Evolutionary conservation across 441 rosid genomes (phyloP), one percentile per base, ranked within the genome.

Genomic region (Pelargonium australe): DNA sequence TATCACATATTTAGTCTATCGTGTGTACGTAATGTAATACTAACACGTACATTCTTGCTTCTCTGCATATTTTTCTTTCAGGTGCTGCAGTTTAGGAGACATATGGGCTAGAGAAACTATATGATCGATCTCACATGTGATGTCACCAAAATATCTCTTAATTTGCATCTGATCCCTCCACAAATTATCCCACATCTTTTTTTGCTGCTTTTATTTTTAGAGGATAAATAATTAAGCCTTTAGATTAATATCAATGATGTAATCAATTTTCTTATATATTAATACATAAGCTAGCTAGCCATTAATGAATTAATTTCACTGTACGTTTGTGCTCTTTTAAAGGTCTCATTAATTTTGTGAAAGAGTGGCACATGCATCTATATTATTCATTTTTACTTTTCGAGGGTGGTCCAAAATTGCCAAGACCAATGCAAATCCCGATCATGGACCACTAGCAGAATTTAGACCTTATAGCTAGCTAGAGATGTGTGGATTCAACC

Each of bases 1-100:
- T 25, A 25, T 25, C 31, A 25, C 1, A 25, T 25, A 25, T 25
- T 25, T 25, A 1, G 31, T 25, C n/a, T n/a, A n/a, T n/a, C n/a
- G n/a, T n/a, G n/a, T 25, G 31, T 25, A 2, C 2, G 31, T 25
- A 25, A 25, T 25, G 2, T 25, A 25, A 25, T 25, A 25, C 1
- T 25, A 25, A 25, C 31, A 2, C 31, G n/a, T n/a, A n/a, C n/a
- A 25, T 8, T 70, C 11, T 63, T 19, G 13, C 2, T 64, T 34
- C 45, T 40, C 9, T 43, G 62, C 45, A 17, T 63, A 12, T 43
- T 23, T 73, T 80, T 61, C 80, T n/a, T n/a, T n/a, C n/a, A 86
- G 86, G 82, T 75, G 75, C 63, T 79, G 77, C 77, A 57, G 60
- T 65, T 19, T 68, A 72, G 65, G 58, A 14, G 41, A 49, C n/a